Base-by-base conservation (phyloP, 345 rosid species). In the Mallotus nudiflorus region DNA sequence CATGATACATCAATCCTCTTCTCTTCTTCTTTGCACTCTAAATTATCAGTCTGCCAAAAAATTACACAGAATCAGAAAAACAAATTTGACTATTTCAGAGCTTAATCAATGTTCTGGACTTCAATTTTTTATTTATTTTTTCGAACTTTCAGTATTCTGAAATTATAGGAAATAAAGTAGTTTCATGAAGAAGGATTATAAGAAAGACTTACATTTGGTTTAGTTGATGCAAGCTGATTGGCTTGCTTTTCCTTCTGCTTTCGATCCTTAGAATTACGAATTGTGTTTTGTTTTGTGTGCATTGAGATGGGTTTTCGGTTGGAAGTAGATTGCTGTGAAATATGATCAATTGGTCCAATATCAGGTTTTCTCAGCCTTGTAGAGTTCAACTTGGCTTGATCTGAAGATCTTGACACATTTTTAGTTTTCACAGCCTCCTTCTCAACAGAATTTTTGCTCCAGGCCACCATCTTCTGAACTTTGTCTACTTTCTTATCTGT, bases 31-130 rank as follows among this genome's bases (percentile, higher is more conserved):
- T 60, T 75, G 57, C 75, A 54, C 66, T 67, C 82, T 71, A 66
- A 72, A 50, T 35, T 63, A 74, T 80, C 74, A 25, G 49, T 67
- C 98, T 91, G 86, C 78, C 77, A 2, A 80, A 69, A 75, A 56
- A 40, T 68, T 52, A 48, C 56, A 57, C 19, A 18, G 9, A 10
- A 29, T 22, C 9, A 45, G 40, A 65, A 44, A 55, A 18, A 9
- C 11, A 5, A 29, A 57, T 10, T 58, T 7, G 44, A 6, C 16
- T 27, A 33, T 9, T 71, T 68, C 13, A 22, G 25, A 33, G 16
- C 35, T 61, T 50, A 49, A 50, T 68, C 46, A 48, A 16, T 24
- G 56, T 66, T 10, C 24, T 37, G 33, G 18, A 57, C 59, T 52
- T 61, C 64, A 46, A 0, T 18, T 22, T 6, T 65, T 12, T 15